Conservation (phyloP, 371 early-diverging fungal genomes). For the Zychaea mexicana region DNA sequence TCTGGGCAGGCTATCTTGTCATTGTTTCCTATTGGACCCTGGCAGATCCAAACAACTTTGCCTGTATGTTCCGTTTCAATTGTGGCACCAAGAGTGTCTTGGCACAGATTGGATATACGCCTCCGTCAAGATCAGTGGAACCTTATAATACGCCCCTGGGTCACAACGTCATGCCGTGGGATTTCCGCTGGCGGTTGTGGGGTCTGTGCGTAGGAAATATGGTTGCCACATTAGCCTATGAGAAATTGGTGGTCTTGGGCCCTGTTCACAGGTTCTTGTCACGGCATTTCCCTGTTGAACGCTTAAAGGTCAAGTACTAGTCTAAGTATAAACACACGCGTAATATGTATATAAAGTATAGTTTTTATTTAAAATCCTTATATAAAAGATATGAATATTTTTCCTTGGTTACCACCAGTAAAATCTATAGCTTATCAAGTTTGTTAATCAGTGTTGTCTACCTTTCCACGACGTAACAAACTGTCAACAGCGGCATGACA, state of each 20-base stretch:
- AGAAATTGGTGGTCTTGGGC: constrained; percentile 52
- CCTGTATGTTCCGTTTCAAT: constrained; percentile 73
- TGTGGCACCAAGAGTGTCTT: constrained; percentile 66
- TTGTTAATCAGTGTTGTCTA: no score
- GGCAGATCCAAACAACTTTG: constrained; percentile 73
- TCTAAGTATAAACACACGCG: neutral
- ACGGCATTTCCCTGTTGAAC: constrained; percentile 5
- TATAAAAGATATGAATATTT: no score
- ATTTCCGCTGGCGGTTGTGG: constrained; percentile 57
- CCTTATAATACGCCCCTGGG: constrained; percentile 63
- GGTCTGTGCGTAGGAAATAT: constrained; percentile 42
- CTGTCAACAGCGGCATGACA: no score
- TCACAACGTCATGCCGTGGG: constrained; percentile 71
- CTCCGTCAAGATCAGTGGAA: constrained; percentile 53
- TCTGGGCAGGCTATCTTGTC: constrained; percentile 55
- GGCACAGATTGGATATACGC: constrained; percentile 48
- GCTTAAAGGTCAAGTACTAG: constrained; percentile 7
- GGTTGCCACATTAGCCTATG: constrained; percentile 36
- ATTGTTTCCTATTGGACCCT: constrained; percentile 65
- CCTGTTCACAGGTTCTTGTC: constrained; percentile 38
- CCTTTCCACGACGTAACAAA: no score
- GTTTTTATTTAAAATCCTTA: no score
- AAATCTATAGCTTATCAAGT: no score
- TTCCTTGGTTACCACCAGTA: no score
- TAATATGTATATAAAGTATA: no score